These are phyloP conservation scores for Corylus avellana DNA, from an alignment of 306 rosid species.

Conservation along the genomic window DNA sequence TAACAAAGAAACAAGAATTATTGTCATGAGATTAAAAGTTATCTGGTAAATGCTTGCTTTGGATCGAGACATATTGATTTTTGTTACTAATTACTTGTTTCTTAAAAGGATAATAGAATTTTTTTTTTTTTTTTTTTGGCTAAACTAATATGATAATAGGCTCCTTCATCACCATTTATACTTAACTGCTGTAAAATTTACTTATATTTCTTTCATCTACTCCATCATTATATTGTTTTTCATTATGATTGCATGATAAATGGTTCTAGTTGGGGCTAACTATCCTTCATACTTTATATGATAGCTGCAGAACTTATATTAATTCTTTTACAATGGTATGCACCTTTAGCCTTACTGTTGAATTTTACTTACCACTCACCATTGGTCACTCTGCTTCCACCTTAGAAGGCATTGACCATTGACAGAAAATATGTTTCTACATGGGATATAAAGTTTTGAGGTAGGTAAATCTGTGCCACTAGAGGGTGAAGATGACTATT, in stretches of 20 bases:
- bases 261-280: not conserved
- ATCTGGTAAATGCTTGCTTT: not conserved
- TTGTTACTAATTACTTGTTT: not conserved
- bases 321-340: not conserved
- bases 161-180: not conserved
- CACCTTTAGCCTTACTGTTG: not conserved
- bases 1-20: not conserved
- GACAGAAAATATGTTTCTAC: not conserved
- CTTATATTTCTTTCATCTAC: not conserved
- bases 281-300: not conserved
- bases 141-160: not conserved
- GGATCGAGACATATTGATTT: no score
- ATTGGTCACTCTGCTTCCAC: not conserved
- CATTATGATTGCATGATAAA: not conserved
- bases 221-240: no score
- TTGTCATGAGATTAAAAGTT: not conserved
- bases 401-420: not conserved
- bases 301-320: not conserved
- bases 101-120: not conserved
- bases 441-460: not conserved
- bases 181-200: no score
- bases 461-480: not conserved
- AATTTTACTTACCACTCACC: not conserved
- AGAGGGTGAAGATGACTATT: not conserved
- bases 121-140: not conserved